Base-by-base conservation (phyloP, 495 filamentous ascomycete species). In the Cercophora samala region DNA sequence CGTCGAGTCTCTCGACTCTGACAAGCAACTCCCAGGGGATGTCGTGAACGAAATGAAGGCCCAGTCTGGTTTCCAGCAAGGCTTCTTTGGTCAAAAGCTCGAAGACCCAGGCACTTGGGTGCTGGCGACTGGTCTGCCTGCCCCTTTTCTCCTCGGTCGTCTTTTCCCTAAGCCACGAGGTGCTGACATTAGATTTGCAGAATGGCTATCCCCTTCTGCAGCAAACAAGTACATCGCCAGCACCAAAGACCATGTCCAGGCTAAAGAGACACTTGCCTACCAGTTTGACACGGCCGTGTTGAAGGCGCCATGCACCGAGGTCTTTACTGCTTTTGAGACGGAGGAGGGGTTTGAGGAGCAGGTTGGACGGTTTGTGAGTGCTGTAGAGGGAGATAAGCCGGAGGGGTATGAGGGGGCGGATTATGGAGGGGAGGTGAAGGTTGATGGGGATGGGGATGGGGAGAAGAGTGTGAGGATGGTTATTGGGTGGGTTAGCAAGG, bases 301-400 rank as follows among this genome's bases (percentile, higher is more conserved):
- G 2, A 32, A 25, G 5, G 67, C 69, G 22, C 67, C 72, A 1
- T 69, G 69, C 62, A 71, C 69, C 25, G 72, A 73, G 63, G 37
- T 69, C 0, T 69, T 73, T 42, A 71, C 69, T 13, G 63, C 62
- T 19, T 66, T 54, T 56, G 70, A 66, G 13, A 42, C 60, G n/a
- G 64, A 69, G 37, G 67, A 72, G 2, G 59, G 63, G 18, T 75
- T 72, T 52, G 60, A 29, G 29, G 72, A 24, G 32, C 69, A 71
- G n/a, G 61, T 63, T 22, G 52, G 24, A 3, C 11, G 37, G 59
- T 71, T 73, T 59, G 52, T 62, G 17, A 19, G 8, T 8, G 51
- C 17, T 3, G 46, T 70, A 5, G 66, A 64, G 8, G 68, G 4
- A 23, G 56, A 25, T 5, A 15, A 26, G 42, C 66, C 65, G 0